Base-by-base conservation (phyloP, 768 basidiomycete species). In the Pleurotus tuoliensis region DNA sequence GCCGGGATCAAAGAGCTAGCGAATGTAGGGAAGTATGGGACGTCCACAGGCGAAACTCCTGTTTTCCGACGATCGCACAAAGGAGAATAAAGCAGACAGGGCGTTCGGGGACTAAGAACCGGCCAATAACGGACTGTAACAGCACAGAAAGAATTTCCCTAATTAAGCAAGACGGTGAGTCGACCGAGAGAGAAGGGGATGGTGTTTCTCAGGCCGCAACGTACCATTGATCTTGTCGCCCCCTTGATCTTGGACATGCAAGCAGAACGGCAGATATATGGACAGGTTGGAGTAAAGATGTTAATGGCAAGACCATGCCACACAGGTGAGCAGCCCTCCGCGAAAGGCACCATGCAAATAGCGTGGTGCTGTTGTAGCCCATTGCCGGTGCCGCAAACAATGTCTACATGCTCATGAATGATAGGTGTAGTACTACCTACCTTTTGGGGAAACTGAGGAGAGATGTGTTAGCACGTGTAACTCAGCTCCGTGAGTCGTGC, bases 401-500 rank as follows among this genome's bases (percentile, higher is more conserved):
- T 34, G 9, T 34, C 30, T 34, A 11, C 11, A 25, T 25, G 30
- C 30, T 0, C 9, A 34, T 34, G 20, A 25, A 50, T 37, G 34
- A 24, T 18, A 18, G 13, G 51, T 53, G 51, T 53, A 53, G 18
- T 12, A 43, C 22, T n/a, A 24, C 16, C 41, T 18, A 39, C 51
- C 39, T 20, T 40, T 40, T 41, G 51, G 51, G 24, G 51, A 53
- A 53, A 53, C 39, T 22, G 20, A 39, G 39, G 39, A 20, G 39
- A 22, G 25, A n/a, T 39, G 51, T 16, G 18, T 53, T 22, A n/a
- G 34, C 51, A 53, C 51, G 39, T 41, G 51, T 16, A 24, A 11
- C n/a, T 18, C 27, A 40, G 51, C 24, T 39, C 51, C 51, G 51
- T 53, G 37, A 53, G 41, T 53, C 51, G 51, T 53, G 51, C 16